Conservation (phyloP, 352 stramenopile species). For the Aphanomyces astaci region DNA sequence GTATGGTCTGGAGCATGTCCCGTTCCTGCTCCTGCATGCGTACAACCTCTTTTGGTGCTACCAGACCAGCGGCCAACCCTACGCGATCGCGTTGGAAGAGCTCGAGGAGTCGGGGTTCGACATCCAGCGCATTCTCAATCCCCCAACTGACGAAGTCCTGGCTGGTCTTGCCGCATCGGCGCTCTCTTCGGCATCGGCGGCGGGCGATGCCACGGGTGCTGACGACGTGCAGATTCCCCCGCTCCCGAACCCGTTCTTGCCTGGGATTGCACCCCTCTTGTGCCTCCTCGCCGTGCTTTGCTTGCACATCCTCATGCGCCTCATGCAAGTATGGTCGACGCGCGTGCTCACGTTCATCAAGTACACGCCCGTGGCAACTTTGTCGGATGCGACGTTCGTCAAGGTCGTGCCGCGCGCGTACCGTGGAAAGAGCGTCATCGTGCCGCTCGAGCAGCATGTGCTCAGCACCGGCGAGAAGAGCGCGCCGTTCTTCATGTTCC, state of each 20-base stretch:
- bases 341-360: constrained; percentile 75
- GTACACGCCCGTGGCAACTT: constrained; percentile 58
- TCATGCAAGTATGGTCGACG: constrained; percentile 85
- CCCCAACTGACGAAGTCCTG: constrained; percentile 28
- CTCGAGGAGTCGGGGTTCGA: constrained; percentile 18
- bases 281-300: constrained; percentile 70
- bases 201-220: constrained; percentile 30
- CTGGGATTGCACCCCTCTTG: constrained; percentile 83
- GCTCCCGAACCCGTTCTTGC: constrained; percentile 86
- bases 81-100: constrained; percentile 30
- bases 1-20: constrained; percentile 64
- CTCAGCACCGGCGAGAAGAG: constrained; percentile 32
- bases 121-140: constrained; percentile 20
- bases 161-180: constrained; percentile 55
- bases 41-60: constrained; percentile 65
- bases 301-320: constrained; percentile 77
- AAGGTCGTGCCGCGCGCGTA: constrained; percentile 79
- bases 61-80: constrained; percentile 54
- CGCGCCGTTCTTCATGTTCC: constrained; percentile 73
- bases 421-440: constrained; percentile 82
- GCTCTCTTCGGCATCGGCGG: constrained; percentile 54
- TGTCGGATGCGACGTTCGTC: constrained; percentile 64
- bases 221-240: constrained; percentile 33
- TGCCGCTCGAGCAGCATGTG: constrained; percentile 44
- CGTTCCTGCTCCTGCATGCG: constrained; percentile 59